phyloP scores from a whole-genome alignment of 2,329 filamentous ascomycete species.

The Microsporum canis region DNA sequence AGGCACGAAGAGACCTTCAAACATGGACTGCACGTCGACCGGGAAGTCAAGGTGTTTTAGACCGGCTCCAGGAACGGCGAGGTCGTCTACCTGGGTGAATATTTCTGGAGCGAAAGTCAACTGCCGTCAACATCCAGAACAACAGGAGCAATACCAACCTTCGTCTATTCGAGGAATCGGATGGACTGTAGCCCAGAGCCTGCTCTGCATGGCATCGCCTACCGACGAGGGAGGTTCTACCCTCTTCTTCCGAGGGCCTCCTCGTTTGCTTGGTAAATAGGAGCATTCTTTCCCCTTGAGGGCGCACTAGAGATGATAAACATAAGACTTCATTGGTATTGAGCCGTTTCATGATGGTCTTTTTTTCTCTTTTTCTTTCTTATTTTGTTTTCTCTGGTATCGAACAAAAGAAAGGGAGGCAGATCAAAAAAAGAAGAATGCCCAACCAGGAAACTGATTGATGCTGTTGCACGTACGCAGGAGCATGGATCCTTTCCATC shows the following conservation, averaged over 20 bases:
- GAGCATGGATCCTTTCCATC: slow-evolving; percentile 35
- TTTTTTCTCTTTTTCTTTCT: background rate
- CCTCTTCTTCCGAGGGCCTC: slow-evolving; percentile 35
- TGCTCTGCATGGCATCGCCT: slow-evolving; percentile 1
- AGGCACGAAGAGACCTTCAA: slow-evolving; percentile 26
- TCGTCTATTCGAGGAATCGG: slow-evolving; percentile 13
- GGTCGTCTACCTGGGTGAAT: slow-evolving; percentile 32
- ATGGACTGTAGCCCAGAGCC: slow-evolving; percentile 9
- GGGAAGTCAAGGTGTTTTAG: slow-evolving; percentile 31
- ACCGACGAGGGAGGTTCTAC: slow-evolving; percentile 6
- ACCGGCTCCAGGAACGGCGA: slow-evolving; percentile 32
- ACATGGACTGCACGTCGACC: slow-evolving; percentile 28
- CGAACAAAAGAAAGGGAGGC: slow-evolving; percentile 12
- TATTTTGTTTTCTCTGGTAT: background rate
- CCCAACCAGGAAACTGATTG: background rate
- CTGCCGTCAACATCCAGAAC: background rate
- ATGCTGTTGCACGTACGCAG: slow-evolving; percentile 27
- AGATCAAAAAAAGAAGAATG: background rate
- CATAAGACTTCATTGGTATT: background rate
- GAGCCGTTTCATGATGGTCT: background rate
- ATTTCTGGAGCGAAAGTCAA: slow-evolving; percentile 18
- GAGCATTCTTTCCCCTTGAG: slow-evolving; percentile 32
- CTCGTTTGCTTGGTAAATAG: slow-evolving; percentile 35
- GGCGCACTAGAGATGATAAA: slow-evolving; percentile 23
- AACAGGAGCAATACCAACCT: slow-evolving; percentile 8